phyloP scores from a whole-genome alignment of 352 stramenopile species.

The Globisporangium okanoganense region DNA sequence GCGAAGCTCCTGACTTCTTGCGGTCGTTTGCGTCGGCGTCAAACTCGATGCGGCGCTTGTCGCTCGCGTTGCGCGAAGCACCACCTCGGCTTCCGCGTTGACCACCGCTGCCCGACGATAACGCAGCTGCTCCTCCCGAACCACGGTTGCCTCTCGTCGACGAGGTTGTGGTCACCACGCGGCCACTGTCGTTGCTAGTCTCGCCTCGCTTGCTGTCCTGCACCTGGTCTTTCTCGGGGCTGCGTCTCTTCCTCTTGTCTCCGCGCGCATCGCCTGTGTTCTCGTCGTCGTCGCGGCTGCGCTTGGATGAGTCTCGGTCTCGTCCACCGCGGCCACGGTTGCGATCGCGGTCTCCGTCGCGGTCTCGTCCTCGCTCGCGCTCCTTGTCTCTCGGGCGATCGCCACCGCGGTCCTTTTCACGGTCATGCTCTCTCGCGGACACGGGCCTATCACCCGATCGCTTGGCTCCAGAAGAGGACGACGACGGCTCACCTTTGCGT shows the following conservation, averaged over 20 bases:
- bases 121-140: not conserved
- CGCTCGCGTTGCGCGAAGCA: slow-evolving; percentile 18
- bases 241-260: slow-evolving; percentile 26
- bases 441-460: slow-evolving; percentile 13
- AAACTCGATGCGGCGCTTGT: slow-evolving; percentile 57
- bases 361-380: slow-evolving; percentile 18
- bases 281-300: slow-evolving; percentile 20
- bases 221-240: slow-evolving; percentile 16
- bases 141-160: slow-evolving; percentile 24
- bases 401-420: slow-evolving; percentile 8
- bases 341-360: slow-evolving; percentile 28
- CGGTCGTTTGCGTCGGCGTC: slow-evolving; percentile 34
- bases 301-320: slow-evolving; percentile 28
- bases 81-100: slow-evolving; percentile 17
- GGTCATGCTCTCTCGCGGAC: slow-evolving; percentile 11
- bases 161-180: slow-evolving; percentile 47
- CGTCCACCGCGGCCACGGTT: slow-evolving; percentile 21
- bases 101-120: not conserved
- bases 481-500: slow-evolving; percentile 20
- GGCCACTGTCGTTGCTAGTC: slow-evolving; percentile 29
- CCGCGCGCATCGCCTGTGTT: slow-evolving; percentile 13
- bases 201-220: slow-evolving; percentile 27
- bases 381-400: slow-evolving; percentile 22
- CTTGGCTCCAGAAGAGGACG: slow-evolving; percentile 10
- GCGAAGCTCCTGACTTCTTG: slow-evolving; percentile 17